Evolutionary conservation across 352 stramenopile species (phyloP), one percentile per base, ranked within the genome.

Genomic region (Phytophthora colocasiae): DNA sequence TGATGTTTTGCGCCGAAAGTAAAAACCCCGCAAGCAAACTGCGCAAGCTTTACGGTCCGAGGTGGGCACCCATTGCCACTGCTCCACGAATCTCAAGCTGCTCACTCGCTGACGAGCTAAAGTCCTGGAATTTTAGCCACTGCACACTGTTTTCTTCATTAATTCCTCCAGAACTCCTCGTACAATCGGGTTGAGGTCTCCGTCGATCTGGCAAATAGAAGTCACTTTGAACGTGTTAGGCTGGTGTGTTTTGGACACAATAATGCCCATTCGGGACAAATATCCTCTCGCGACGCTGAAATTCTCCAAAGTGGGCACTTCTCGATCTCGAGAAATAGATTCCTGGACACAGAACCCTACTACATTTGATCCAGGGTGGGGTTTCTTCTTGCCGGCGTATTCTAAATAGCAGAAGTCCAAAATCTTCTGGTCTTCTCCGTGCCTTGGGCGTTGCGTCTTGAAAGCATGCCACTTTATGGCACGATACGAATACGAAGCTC

Each of bases 31-130:
- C 6, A 91, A 50, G 56, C 85, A 93, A 49, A 93, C 83, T 0
- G 81, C 78, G 51, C 85, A 93, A 0, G 82, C 85, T 53, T 90
- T 90, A 11, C 85, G 73, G 52, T 92, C 83, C 4, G 77, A 64
- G 38, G 92, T 90, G 11, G 82, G 80, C 34, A 93, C 77, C 85
- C 85, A 93, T 44, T 90, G 81, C 81, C 81, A 93, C 56, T 90
- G 81, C 68, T 91, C 85, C 29, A 93, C 66, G 39, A 93, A 92
- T 17, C 77, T 69, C 63, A 92, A 78, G 17, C 77, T 75, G 51
- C 85, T 89, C 36, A 93, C 77, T 26, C 85, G 69, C 55, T 89
- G 81, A 7, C 85, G 69, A n/a, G 89, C 78, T 15, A 93, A 61
- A 92, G 63, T 17, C 66, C 73, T 6, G 74, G 58, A 26, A 90